Evolutionary conservation across 495 filamentous ascomycete species (phyloP), one percentile per base, ranked within the genome.

Genomic region (Penicillium alfredii): DNA sequence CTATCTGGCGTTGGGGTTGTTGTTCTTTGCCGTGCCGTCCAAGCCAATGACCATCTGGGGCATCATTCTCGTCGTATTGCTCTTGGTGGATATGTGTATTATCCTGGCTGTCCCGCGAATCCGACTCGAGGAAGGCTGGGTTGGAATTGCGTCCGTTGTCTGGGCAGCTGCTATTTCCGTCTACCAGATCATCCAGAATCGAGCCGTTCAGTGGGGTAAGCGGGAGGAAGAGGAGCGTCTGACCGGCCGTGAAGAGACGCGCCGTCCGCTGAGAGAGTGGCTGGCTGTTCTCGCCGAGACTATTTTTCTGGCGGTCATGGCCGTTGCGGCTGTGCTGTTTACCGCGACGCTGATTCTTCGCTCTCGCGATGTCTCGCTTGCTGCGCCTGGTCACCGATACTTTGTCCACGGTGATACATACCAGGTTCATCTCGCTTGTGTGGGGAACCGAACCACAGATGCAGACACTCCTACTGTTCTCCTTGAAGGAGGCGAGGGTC

Each of bases 141-240:
- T 88, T 4, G 92, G 92, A 4, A 84, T 92, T 35, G 85, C 75
- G 5, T 86, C 82, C 14, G 82, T 92, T 3, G 58, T 87, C 25
- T 95, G 88, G 86, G 78, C 79, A 23, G 67, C 71, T 6, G 27
- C 81, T 16, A 79, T 88, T 17, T 65, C 72, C 15, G 39, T 72
- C 28, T 88, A 80, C 72, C 77, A 72, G 41, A 64, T 82, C 33
- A 35, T 73, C 6, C 71, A 72, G 34, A 80, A 80, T 53, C 66
- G 82, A n/a, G 71, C 84, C 6, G 92, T 98, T 9, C 72, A 80
- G 33, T 93, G 87, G 80, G 92, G 90, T 15, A 96, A 96, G 58
- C 66, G 64, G 0, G 85, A 94, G 44, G 92, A 98, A 53, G 92
- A 98, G 60, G 81, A 93, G 49, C 76, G 92, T 10, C 68, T 98